Conservation (phyloP, 2,329 filamentous ascomycete species). For the Calycina marina region DNA sequence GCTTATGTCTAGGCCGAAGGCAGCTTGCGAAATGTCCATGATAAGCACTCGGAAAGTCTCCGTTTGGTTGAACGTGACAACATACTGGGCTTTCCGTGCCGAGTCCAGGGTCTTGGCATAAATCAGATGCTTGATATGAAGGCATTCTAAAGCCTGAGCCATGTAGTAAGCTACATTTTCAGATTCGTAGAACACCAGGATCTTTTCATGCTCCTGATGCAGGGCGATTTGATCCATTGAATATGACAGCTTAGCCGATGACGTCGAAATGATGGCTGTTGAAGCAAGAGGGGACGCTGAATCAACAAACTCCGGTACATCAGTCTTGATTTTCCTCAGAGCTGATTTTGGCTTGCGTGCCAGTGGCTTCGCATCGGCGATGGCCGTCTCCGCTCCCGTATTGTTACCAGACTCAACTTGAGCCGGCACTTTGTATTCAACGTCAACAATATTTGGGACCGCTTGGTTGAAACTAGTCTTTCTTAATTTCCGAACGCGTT, state of each 20-base stretch:
- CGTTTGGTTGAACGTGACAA: conserved; percentile 55
- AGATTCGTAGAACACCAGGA: conserved; percentile 83
- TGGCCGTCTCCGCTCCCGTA: not conserved
- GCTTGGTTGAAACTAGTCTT: conserved; percentile 9
- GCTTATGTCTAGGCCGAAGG: conserved; percentile 75
- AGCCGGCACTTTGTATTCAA: not conserved
- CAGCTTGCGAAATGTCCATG: conserved; percentile 84
- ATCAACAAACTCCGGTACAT: conserved; percentile 12
- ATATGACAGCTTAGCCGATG: conserved; percentile 79
- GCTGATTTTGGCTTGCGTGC: conserved; percentile 10
- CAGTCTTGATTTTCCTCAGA: conserved; percentile 8
- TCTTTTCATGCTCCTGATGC: conserved; percentile 63
- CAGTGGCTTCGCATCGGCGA: not conserved
- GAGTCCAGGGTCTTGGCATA: conserved; percentile 50
- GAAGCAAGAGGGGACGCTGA: conserved; percentile 16
- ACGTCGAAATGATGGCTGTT: conserved; percentile 53
- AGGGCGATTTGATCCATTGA: conserved; percentile 57
- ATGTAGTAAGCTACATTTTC: conserved; percentile 80
- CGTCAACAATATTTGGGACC: conserved; percentile 1
- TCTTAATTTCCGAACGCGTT: no score
- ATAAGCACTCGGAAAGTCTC: conserved; percentile 47
- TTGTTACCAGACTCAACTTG: not conserved
- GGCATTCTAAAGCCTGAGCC: conserved; percentile 65
- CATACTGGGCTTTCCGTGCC: conserved; percentile 55
- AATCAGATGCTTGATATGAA: conserved; percentile 46